Evolutionary conservation across 1,139 yeast genomes (phyloP).

Genomic region (Taphrina confusa): DNA sequence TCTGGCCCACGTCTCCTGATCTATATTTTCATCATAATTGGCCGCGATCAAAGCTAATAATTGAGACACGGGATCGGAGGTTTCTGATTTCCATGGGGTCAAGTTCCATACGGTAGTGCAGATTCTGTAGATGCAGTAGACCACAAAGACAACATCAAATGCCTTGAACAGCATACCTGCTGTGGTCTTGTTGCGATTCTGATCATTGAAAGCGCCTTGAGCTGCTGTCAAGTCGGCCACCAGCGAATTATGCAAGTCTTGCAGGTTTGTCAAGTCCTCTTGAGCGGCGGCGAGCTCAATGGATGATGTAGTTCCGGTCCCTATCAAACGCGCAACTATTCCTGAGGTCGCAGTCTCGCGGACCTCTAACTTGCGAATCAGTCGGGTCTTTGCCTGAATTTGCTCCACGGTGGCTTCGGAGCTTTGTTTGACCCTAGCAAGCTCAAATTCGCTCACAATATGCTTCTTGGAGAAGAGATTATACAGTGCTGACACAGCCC

Average conservation of each 20-base stretch:
- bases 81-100: constrained; percentile 42
- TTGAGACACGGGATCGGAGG: constrained; percentile 40
- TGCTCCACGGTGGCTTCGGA: constrained; percentile 47
- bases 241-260: constrained; percentile 42
- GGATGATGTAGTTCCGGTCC: constrained; percentile 35
- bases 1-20: constrained; percentile 60
- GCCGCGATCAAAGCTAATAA: constrained; percentile 40
- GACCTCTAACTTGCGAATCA: constrained; percentile 6
- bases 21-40: constrained; percentile 57
- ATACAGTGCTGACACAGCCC: constrained; percentile 70
- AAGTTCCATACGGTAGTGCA: constrained; percentile 50
- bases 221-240: constrained; percentile 45
- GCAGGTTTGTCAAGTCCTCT: constrained; percentile 50
- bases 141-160: constrained; percentile 51
- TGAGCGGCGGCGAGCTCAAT: constrained; percentile 37
- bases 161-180: constrained; percentile 44
- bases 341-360: constrained; percentile 39
- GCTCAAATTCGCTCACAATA: constrained; percentile 45
- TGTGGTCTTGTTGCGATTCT: constrained; percentile 44
- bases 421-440: constrained; percentile 47
- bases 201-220: constrained; percentile 43
- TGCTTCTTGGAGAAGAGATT: constrained; percentile 42
- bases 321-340: constrained; percentile 43
- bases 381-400: constrained; percentile 43
- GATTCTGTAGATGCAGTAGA: constrained; percentile 67